Base-by-base conservation (phyloP, 371 early-diverging fungal species). In the Mucor racemosus region DNA sequence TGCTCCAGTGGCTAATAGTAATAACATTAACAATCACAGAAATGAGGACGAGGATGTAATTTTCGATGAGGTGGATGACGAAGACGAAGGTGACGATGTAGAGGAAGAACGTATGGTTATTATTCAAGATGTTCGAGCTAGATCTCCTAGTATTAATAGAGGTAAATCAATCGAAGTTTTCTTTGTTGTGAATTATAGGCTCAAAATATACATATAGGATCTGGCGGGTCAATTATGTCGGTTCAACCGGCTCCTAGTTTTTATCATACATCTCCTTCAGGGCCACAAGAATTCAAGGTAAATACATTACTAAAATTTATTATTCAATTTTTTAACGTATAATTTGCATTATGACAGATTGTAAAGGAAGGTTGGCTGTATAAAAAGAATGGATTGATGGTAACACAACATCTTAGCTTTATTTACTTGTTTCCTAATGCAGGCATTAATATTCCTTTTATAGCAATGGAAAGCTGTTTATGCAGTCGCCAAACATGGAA, bases 401-500 rank as follows among this genome's bases (percentile, higher is more conserved):
- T 80, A 80, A 74, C 64, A 48, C 38, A 14, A n/a, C 11, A 19
- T 40, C 38, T 36, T 33, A 60, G 26, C 48, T 17, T 40, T 65
- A 34, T 44, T 54, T 54, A 60, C 33, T n/a, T 14, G 15, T 60
- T 46, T 46, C 57, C 38, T 35, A 48, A 53, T 67, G 33, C n/a
- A 62, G 63, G 3, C 26, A 34, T 26, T 61, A 0, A 31, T 42
- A 21, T 50, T 53, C 57, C 36, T 38, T 64, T 58, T 56, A n/a
- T 62, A 78, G 79, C 81, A 79, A 76, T 84, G 84, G 84, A 82
- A 79, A 42, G 66, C 68, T 50, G 81, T 79, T 26, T 84, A 81
- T 64, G 84, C 77, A 8, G 81, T 84, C n/a, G 84, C 84, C 8
- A 84, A 81, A 61, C 84, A 84, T 68, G 84, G 84, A 8, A 84